Base-by-base conservation (phyloP, 2,329 filamentous ascomycete species). In the Aspergillus sp. region DNA sequence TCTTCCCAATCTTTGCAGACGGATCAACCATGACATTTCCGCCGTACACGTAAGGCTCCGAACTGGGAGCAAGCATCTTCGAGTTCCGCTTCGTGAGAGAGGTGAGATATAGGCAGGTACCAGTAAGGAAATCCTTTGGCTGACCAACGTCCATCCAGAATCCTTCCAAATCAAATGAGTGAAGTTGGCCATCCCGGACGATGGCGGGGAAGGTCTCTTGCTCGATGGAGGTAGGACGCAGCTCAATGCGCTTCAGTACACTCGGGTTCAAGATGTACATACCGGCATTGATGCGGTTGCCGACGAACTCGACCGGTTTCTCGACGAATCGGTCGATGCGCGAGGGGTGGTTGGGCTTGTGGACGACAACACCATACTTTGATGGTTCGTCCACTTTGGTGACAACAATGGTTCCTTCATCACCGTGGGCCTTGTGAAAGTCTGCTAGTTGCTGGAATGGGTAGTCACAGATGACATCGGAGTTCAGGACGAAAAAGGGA, bases 71-170 rank as follows among this genome's bases (percentile, higher is more conserved):
- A 51, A 98, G 89, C 60, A 90, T 83, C 80, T 96, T 93, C 72
- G 91, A 90, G 73, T 87, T 86, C 80, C 90, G 92, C 86, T 96
- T 96, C 58, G 92, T 85, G 60, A 98, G 85, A 3, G 91, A 96
- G 47, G 91, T 92, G 52, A 99, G 90, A 81, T 97, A 98, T 62
- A 99, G 84, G 80, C 93, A 98, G 61, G 95, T 98, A 62, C 93
- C 93, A 20, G 89, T 91, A 56, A 99, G 83, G 85, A 98, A 99
- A 75, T 99, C 93, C 82, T 98, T 99, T 68, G 93, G 93, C 80
- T 99, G 93, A 69, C 93, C 93, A 64, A 99, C 91, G 69, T 98
- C 93, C 93, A 98, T 98, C 93, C 93, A 98, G 86, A 96, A 98
- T 68, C 93, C 92, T 66, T 97, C 92, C 30, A 98, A 86, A 74